Conservation (phyloP, 306 rosid genomes). For the Albizia julibrissin region DNA sequence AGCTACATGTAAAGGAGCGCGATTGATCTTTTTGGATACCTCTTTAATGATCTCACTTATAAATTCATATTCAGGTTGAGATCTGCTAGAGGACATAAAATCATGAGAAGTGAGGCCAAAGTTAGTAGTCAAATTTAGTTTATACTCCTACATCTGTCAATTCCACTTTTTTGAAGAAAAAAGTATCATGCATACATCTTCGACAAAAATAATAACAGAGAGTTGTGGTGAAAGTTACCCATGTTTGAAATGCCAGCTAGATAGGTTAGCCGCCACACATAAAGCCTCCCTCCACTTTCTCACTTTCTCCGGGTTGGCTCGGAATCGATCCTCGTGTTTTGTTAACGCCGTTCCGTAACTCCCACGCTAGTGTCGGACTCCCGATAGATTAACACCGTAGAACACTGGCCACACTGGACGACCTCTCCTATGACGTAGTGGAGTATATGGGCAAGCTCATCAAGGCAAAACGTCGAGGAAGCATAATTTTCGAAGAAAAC, state of each 20-base stretch:
- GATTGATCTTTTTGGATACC: neutral
- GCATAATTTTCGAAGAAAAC: conserved; percentile 19
- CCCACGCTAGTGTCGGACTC: neutral
- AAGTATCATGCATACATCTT: neutral
- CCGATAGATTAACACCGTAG: neutral
- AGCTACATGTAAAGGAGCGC: conserved; percentile 8
- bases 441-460: conserved; percentile 27
- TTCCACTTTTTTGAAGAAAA: neutral
- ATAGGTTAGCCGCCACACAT: neutral
- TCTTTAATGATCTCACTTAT: neutral
- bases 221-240: neutral
- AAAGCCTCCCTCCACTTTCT: conserved; percentile 19
- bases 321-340: neutral
- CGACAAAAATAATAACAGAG: neutral
- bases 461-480: conserved; percentile 18
- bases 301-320: neutral
- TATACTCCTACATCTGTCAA: neutral
- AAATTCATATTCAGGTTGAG: conserved; percentile 11
- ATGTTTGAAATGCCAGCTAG: neutral
- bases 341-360: conserved; percentile 4
- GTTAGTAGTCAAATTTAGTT: neutral
- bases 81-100: neutral
- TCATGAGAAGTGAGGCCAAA: neutral
- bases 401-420: neutral
- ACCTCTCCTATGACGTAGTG: neutral